Conservation (phyloP, 2,329 filamentous ascomycete species). For the Colletotrichum sp. region DNA sequence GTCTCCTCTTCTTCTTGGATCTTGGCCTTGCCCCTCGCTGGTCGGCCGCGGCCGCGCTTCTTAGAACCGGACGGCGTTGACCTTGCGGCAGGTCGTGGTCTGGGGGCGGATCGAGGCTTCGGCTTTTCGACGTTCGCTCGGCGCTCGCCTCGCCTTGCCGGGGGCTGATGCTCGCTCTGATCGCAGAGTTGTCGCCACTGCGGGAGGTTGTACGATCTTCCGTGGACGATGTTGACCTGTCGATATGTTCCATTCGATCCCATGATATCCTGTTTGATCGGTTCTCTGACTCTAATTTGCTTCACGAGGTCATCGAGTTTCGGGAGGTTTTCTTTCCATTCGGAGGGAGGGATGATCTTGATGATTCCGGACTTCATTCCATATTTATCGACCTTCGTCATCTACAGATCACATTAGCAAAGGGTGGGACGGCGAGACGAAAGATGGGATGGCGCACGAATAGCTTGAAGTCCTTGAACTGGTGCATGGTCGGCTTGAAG, state of each 20-base stretch:
- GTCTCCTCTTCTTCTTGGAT: constrained; percentile 41
- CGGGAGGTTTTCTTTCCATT: constrained; percentile 88
- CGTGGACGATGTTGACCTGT: constrained; percentile 96
- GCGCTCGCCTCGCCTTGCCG: constrained; percentile 84
- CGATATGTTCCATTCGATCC: constrained; percentile 94
- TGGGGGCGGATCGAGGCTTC: constrained; percentile 44
- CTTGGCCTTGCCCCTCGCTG: constrained; percentile 41
- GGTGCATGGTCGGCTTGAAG: constrained; percentile 93
- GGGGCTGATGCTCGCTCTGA: constrained; percentile 94
- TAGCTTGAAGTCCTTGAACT: constrained; percentile 91
- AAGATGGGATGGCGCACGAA: constrained; percentile 65
- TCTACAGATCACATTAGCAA: constrained; percentile 47
- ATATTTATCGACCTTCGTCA: constrained; percentile 86
- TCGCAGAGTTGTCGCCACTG: constrained; percentile 96
- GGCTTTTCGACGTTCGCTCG: constrained; percentile 65
- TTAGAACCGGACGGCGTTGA: constrained; percentile 37
- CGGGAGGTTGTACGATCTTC: constrained; percentile 93
- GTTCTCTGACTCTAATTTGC: constrained; percentile 91
- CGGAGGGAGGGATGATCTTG: constrained; percentile 90
- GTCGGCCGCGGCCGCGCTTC: constrained; percentile 46
- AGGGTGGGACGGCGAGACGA: background rate
- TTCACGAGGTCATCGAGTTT: constrained; percentile 86
- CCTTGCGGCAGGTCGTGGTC: constrained; percentile 26
- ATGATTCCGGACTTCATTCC: constrained; percentile 98
- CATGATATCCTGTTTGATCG: constrained; percentile 98